A percentile compares a stretch with the other conserved stretches of the same genome.
Evolutionary conservation across 2,329 filamentous ascomycete genomes (phyloP).

Genomic region (Ophiocordyceps camponoti-floridani): DNA sequence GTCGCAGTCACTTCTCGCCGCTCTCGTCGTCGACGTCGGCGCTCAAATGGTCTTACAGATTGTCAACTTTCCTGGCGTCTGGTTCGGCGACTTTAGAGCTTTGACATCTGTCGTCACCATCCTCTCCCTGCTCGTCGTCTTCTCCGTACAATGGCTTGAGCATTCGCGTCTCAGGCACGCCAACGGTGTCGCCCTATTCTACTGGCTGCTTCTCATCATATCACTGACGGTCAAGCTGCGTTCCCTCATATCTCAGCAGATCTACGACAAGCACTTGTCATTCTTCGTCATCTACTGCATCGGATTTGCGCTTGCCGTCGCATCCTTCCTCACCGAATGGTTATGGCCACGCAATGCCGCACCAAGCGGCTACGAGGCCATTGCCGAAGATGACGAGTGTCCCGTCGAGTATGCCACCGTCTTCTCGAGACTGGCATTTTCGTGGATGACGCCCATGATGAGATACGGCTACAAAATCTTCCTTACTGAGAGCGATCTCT

Average conservation of each 20-base stretch:
- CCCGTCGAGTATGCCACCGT: conserved; percentile 82
- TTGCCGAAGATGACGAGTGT: conserved; percentile 43
- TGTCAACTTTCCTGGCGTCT: conserved; percentile 46
- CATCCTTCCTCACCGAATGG: conserved; percentile 70
- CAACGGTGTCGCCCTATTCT: conserved; percentile 78
- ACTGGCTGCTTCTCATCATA: conserved; percentile 77
- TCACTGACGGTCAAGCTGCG: conserved; percentile 68
- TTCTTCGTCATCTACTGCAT: conserved; percentile 66
- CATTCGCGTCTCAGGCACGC: conserved; percentile 68
- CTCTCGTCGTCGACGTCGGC: conserved; percentile 49
- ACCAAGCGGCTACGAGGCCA: conserved; percentile 35
- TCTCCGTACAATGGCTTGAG: conserved; percentile 70
- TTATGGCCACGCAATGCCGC: conserved; percentile 58
- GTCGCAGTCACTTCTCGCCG: conserved; percentile 37
- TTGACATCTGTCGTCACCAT: conserved; percentile 62
- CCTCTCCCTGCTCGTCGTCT: conserved; percentile 55
- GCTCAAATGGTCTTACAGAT: conserved; percentile 65
- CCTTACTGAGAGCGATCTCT: conserved; percentile 86
- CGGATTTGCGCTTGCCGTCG: conserved; percentile 48
- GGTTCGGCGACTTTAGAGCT: conserved; percentile 70
- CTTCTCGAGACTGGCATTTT: conserved; percentile 86
- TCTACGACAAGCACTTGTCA: conserved; percentile 45
- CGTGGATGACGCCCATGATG: conserved; percentile 99
- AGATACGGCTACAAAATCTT: conserved; percentile 81
- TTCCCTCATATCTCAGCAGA: conserved; percentile 63